Percentiles rank a stretch among this genome's conserved stretches.
Conservation (phyloP, 1,284 basidiomycete genomes). For the Thelephora terrestris region DNA sequence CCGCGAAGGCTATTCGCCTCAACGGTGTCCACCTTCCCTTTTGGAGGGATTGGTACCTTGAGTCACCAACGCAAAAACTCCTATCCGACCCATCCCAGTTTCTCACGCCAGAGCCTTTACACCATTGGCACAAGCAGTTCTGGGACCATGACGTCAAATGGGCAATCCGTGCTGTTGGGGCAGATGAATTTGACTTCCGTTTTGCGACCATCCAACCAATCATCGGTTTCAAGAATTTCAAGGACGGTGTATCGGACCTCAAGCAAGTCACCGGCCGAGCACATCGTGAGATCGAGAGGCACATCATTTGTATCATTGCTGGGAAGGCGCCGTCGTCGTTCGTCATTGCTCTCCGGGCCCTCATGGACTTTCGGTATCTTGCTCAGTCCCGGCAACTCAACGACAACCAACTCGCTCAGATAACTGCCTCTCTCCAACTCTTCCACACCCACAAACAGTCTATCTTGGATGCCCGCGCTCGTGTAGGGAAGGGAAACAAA, state of each 20-base stretch:
- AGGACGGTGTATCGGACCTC: neutral
- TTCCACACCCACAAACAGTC: neutral
- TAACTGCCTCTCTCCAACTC: neutral
- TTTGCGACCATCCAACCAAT: constrained; percentile 3
- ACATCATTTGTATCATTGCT: neutral
- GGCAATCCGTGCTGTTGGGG: constrained; percentile 1
- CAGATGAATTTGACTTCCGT: constrained; percentile 4
- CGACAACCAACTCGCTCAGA: neutral
- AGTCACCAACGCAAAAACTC: constrained; percentile 1
- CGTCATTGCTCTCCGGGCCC: neutral
- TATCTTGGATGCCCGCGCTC: neutral
- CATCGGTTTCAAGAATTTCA: constrained; percentile 3
- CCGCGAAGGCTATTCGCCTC: neutral
- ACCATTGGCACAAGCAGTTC: no score
- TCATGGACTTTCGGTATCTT: neutral
- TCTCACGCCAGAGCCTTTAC: no score
- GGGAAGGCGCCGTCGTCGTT: neutral
- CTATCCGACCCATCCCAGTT: no score
- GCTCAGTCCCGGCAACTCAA: neutral
- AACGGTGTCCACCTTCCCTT: no score
- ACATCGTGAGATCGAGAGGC: neutral
- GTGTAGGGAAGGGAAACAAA: neutral
- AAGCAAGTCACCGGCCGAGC: constrained; percentile 1
- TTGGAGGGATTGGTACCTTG: constrained; percentile 5
- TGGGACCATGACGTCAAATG: constrained; percentile 6